Base-by-base conservation (phyloP, 2,329 filamentous ascomycete genomes). In the Dactylellina drechsleri region DNA sequence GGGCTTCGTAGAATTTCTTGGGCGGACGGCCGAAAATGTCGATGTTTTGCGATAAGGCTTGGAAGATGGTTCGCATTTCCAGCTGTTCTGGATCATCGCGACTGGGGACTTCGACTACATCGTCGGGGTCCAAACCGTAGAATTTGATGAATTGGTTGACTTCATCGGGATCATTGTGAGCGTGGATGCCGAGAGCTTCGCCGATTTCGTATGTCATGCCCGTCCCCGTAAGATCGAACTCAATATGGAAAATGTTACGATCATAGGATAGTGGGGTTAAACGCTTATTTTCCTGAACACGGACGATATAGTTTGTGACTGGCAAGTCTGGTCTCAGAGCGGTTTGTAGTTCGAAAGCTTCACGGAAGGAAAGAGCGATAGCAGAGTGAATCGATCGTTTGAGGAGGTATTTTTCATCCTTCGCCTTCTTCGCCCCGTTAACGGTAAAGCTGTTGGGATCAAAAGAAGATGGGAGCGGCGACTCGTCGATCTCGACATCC, bases 171-270 rank as follows among this genome's bases (percentile, higher is more conserved):
- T 98, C 90, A 83, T 99, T 99, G 83, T 98, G 92, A 5, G 93
- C 92, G 82, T 99, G 95, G 77, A 99, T 93, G 78, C 95, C 95
- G 16, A 99, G 89, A 54, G 95, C 95, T 84, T 99, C 95, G 68
- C 95, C 95, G 80, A 99, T 98, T 81, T 96, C 92, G 84, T 99
- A 99, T 49, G 88, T 97, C 77, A 99, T 88, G 45, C 93, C 94
- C 40, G 94, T 96, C 80, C 90, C 84, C 75, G 94, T 94, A 23
- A 99, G 88, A 81, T 98, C 95, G 80, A 99, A 99, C 83, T 99
- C 95, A 77, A 99, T 98, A 84, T 99, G 95, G 90, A 99, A 99
- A 83, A 99, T 98, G 86, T 99, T 97, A 79, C 95, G 92, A 83
- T 98, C 93, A 81, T 99, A 99, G 36, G 89, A 91, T 23, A 83